A percentile compares a stretch with the other conserved stretches of the same genome.
Conservation (phyloP, 805 yeast genomes). For the Yamadazyma ubonensis region DNA sequence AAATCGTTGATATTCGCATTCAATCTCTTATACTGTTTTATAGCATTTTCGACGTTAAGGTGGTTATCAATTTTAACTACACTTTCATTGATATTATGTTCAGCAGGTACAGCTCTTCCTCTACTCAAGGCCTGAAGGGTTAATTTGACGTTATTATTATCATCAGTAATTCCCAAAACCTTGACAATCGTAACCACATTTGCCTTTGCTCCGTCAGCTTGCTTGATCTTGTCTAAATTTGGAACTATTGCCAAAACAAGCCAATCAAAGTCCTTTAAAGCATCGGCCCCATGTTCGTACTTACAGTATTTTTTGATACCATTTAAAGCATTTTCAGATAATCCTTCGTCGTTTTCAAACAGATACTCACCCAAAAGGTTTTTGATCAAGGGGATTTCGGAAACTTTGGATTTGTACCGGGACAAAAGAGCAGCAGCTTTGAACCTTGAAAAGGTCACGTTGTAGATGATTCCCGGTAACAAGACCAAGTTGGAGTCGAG, state of each 20-base stretch:
- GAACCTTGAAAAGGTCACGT: conserved; percentile 49
- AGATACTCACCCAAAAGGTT: conserved; percentile 37
- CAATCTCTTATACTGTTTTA: conserved; percentile 20
- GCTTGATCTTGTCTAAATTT: conserved; percentile 30
- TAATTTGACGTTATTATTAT: conserved; percentile 41
- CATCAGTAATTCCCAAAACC: conserved; percentile 47
- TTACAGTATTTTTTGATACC: conserved; percentile 28
- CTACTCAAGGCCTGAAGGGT: conserved; percentile 52
- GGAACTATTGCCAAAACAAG: conserved; percentile 37
- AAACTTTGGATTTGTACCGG: conserved; percentile 34
- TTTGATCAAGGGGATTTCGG: conserved; percentile 27
- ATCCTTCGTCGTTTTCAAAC: conserved; percentile 22
- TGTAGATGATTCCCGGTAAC: conserved; percentile 62
- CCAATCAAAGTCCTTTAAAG: conserved; percentile 32
- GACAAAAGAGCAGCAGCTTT: conserved; percentile 49
- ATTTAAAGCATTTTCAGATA: conserved; percentile 31
- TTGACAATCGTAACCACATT: conserved; percentile 44
- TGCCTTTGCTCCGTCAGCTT: conserved; percentile 18
- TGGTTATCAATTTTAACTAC: conserved; percentile 28
- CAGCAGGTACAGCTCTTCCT: conserved; percentile 23
- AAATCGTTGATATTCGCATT: conserved; percentile 19
- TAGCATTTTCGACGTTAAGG: conserved; percentile 10
- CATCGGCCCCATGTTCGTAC: conserved; percentile 14
- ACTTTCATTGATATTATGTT: conserved; percentile 23
- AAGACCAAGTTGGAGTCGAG: conserved; percentile 48